phyloP scores from a whole-genome alignment of 2,329 filamentous ascomycete species.

The Xylaria sp. region DNA sequence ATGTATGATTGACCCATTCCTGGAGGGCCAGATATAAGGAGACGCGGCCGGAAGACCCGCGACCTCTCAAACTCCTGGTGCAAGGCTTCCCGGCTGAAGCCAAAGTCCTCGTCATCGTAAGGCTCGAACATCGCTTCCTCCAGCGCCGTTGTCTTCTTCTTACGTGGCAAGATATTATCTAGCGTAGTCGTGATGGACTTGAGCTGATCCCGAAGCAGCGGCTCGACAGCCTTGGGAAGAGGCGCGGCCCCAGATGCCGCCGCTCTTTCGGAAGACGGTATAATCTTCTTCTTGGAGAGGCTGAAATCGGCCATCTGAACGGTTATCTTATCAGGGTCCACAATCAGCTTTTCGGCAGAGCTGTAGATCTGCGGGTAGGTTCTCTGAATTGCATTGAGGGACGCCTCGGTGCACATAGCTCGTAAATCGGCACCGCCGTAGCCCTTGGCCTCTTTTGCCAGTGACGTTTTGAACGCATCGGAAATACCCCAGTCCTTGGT shows the following conservation, averaged over 20 bases:
- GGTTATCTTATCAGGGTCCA: conserved; percentile 81
- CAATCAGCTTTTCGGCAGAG: conserved; percentile 85
- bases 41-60: conserved; percentile 83
- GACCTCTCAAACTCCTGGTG: conserved; percentile 81
- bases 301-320: conserved; percentile 95
- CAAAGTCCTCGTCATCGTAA: conserved; percentile 77
- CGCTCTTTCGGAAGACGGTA: conserved; percentile 91
- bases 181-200: conserved; percentile 68
- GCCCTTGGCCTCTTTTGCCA: conserved; percentile 89
- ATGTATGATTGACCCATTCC: conserved; percentile 97
- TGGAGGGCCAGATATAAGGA: conserved; percentile 77
- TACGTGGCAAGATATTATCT: conserved; percentile 77
- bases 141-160: conserved; percentile 84
- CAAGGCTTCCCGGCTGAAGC: conserved; percentile 80
- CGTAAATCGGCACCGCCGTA: conserved; percentile 95
- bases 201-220: conserved; percentile 76
- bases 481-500: conserved; percentile 91
- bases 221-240: conserved; percentile 77
- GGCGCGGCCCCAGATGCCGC: conserved; percentile 82
- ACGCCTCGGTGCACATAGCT: conserved; percentile 92
- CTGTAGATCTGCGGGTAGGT: conserved; percentile 96
- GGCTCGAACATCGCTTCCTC: conserved; percentile 94
- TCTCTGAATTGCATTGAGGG: conserved; percentile 91
- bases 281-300: conserved; percentile 93
- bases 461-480: conserved; percentile 75